phyloP scores from a whole-genome alignment of 371 early-diverging fungal species.

The Mucor velutinosus region DNA sequence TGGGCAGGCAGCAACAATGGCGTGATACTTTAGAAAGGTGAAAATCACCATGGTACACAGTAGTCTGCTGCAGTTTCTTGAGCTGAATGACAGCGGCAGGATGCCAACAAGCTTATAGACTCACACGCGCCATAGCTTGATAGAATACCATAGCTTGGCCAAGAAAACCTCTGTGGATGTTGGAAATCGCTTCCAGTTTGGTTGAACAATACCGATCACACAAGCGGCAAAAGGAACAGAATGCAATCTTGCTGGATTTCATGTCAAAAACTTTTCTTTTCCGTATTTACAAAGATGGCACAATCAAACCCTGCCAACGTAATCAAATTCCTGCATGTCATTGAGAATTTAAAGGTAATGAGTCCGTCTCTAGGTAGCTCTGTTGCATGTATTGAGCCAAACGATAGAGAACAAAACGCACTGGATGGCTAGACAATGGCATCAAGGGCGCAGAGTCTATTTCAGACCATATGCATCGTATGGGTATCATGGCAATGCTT shows the following conservation, averaged over 20 bases:
- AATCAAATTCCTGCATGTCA: conserved; percentile 64
- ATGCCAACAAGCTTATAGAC: no score
- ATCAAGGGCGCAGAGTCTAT: conserved; percentile 82
- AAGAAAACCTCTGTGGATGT: no score
- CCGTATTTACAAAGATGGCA: conserved; percentile 1
- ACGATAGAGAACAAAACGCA: conserved; percentile 81
- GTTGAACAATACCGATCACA: neutral
- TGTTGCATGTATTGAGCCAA: neutral
- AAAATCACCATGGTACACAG: no score
- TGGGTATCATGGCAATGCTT: conserved; percentile 85
- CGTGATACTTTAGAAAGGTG: no score
- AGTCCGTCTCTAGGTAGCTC: neutral
- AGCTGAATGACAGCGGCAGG: no score
- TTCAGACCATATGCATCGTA: conserved; percentile 94
- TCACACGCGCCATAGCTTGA: no score
- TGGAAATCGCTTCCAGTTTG: neutral
- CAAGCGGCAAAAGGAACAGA: neutral
- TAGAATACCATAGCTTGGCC: no score
- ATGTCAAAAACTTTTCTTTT: conserved; percentile 3
- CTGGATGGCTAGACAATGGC: conserved; percentile 85
- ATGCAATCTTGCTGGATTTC: neutral
- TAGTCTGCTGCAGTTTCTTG: no score
- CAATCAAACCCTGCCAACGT: conserved; percentile 43
- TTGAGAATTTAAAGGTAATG: conserved; percentile 69
- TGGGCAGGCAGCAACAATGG: no score